Percentiles rank a stretch among this genome's conserved stretches.
phyloP scores from a whole-genome alignment of 2,329 filamentous ascomycete genomes.

The Nemania sp. region DNA sequence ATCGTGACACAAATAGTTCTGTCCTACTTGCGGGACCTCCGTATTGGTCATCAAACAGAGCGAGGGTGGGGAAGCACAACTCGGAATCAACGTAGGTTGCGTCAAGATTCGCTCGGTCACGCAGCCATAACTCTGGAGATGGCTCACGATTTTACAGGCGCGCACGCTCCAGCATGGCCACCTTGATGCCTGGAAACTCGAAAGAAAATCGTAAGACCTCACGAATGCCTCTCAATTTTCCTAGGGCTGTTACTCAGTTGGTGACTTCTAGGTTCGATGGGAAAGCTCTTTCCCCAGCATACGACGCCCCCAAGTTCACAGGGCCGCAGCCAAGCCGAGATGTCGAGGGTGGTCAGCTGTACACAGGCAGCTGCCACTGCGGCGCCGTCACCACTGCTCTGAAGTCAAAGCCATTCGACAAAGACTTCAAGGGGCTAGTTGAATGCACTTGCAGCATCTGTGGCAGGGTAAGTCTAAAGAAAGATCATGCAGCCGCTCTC shows the following conservation, averaged over 20 bases:
- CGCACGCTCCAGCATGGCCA: slow-evolving; percentile 48
- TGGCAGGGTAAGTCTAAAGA: slow-evolving; percentile 15
- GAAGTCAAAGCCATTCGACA: slow-evolving; percentile 48
- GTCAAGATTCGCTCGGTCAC: neutral
- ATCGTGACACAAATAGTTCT: slow-evolving; percentile 49
- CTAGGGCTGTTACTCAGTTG: neutral
- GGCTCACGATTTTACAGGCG: slow-evolving; percentile 37
- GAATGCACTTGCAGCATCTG: slow-evolving; percentile 60
- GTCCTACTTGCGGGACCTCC: slow-evolving; percentile 53
- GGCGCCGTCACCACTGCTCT: slow-evolving; percentile 52
- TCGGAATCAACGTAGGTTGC: slow-evolving; percentile 49
- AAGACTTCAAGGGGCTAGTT: slow-evolving; percentile 36
- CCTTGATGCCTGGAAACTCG: slow-evolving; percentile 49
- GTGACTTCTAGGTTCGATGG: slow-evolving; percentile 44
- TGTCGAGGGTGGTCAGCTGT: slow-evolving; percentile 46
- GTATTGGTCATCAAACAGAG: slow-evolving; percentile 42
- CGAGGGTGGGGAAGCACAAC: slow-evolving; percentile 37
- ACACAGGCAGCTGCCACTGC: slow-evolving; percentile 59
- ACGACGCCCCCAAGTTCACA: slow-evolving; percentile 44
- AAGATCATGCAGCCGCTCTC: neutral
- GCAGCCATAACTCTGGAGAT: neutral
- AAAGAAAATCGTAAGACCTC: slow-evolving; percentile 44
- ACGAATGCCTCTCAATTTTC: neutral
- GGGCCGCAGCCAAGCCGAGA: slow-evolving; percentile 47
- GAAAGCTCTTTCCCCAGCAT: slow-evolving; percentile 38